These are phyloP conservation scores for Aureobasidium vineae DNA, from an alignment of 2,329 filamentous ascomycete species.

Conservation along the genomic window DNA sequence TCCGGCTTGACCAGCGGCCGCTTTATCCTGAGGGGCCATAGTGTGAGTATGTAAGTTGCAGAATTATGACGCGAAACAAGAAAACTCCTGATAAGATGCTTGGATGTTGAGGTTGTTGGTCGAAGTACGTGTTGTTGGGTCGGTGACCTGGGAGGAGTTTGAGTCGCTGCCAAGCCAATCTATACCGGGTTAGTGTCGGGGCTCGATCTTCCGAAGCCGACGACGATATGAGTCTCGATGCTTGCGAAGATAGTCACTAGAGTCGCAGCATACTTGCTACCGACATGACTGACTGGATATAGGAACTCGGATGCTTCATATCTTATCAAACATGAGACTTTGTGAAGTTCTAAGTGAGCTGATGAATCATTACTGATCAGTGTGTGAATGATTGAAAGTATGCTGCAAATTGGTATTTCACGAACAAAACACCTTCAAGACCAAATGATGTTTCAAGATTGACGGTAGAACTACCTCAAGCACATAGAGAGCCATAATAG, in stretches of 20 bases:
- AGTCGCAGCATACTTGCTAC: too few species aligned
- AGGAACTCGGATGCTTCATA: too few species aligned
- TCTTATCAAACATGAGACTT: too few species aligned
- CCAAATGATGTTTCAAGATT: not conserved
- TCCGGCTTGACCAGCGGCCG: not conserved
- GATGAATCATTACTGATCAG: too few species aligned
- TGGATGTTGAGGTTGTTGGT: not conserved
- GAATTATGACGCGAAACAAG: not conserved
- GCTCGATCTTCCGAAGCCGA: not conserved
- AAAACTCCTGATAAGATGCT: not conserved
- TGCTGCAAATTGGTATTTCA: too few species aligned
- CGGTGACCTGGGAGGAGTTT: constrained; percentile 18
- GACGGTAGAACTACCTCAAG: not conserved
- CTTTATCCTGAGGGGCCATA: constrained; percentile 1
- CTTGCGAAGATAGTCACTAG: not conserved
- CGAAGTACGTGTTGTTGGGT: constrained; percentile 18
- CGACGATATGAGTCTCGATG: not conserved
- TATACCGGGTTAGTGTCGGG: not conserved
- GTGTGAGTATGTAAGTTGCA: not conserved
- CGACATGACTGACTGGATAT: not conserved
- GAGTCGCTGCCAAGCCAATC: not conserved
- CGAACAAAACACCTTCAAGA: not conserved
- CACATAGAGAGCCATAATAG: not conserved
- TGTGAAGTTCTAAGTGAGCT: too few species aligned
- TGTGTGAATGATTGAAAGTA: too few species aligned